Conservation (phyloP, 2,329 filamentous ascomycete species). For the Aspergillus ibericus region DNA sequence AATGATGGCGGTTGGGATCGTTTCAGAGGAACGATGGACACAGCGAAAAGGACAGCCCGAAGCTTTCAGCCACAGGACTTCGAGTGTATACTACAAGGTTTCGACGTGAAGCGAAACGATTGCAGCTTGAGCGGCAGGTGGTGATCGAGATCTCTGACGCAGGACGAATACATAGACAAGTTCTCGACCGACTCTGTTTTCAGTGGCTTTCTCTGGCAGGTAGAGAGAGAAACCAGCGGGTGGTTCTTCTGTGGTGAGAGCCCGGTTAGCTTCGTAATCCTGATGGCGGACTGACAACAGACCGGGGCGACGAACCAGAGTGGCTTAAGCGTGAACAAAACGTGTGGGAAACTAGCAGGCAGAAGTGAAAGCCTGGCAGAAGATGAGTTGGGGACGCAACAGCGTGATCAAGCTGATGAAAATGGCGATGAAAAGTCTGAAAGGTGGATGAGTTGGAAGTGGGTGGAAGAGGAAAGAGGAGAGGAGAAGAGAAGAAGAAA, state of each 20-base stretch:
- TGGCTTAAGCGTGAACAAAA: slow-evolving; percentile 10
- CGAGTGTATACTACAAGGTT: slow-evolving; percentile 86
- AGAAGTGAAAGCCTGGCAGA: slow-evolving; percentile 11
- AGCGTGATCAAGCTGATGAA: slow-evolving; percentile 17
- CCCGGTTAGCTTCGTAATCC: slow-evolving; percentile 17
- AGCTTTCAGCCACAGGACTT: slow-evolving; percentile 83
- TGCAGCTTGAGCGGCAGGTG: slow-evolving; percentile 92
- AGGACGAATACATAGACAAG: slow-evolving; percentile 99
- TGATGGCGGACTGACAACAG: slow-evolving; percentile 8
- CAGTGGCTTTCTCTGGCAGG: slow-evolving; percentile 39
- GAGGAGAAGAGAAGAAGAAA: slow-evolving; percentile 21
- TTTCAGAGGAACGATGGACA: slow-evolving; percentile 22
- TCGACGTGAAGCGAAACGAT: slow-evolving; percentile 93
- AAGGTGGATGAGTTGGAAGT: slow-evolving; percentile 21
- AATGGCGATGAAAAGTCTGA: slow-evolving; percentile 3
- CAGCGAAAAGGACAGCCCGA: slow-evolving; percentile 31
- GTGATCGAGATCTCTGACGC: slow-evolving; percentile 91
- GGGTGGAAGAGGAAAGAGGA: slow-evolving; percentile 21
- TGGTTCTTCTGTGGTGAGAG: slow-evolving; percentile 28
- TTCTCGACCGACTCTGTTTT: slow-evolving; percentile 36
- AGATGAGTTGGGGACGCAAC: slow-evolving; percentile 8
- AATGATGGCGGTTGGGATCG: slow-evolving; percentile 38
- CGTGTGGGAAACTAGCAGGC: slow-evolving; percentile 9
- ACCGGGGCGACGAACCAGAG: slow-evolving; percentile 22
- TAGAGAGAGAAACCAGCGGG: slow-evolving; percentile 34